Evolutionary conservation across 768 basidiomycete species (phyloP).

Genomic region (Tulasnella calospora): DNA sequence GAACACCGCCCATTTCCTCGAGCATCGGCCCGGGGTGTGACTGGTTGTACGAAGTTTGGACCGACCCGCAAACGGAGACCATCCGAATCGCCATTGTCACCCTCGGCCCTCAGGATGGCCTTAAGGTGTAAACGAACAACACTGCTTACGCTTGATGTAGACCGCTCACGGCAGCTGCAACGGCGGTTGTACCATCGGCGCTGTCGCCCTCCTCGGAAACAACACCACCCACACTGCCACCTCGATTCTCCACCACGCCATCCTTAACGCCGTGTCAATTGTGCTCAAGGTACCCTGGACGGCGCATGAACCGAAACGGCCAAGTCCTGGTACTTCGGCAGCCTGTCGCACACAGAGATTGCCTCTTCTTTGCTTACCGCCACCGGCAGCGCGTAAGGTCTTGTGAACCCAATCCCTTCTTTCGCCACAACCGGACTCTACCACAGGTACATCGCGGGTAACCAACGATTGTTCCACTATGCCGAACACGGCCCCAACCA

Average conservation of each 20-base stretch:
- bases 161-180: slow-evolving; percentile 83
- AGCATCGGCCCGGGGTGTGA: slow-evolving; percentile 95
- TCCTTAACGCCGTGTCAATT: slow-evolving; percentile 75
- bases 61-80: slow-evolving; percentile 57
- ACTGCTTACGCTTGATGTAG: slow-evolving; percentile 68
- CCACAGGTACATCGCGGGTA: slow-evolving; percentile 76
- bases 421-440: slow-evolving; percentile 68
- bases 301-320: slow-evolving; percentile 84
- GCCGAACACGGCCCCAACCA: slow-evolving; percentile 92
- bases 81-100: slow-evolving; percentile 69
- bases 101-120: slow-evolving; percentile 69
- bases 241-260: slow-evolving; percentile 59
- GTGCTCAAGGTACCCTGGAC: slow-evolving; percentile 44
- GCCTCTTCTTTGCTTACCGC: slow-evolving; percentile 73
- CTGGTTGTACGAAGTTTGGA: slow-evolving; percentile 88
- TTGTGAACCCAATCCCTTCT: slow-evolving; percentile 64
- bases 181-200: slow-evolving; percentile 80
- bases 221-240: slow-evolving; percentile 67
- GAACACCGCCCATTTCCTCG: slow-evolving; percentile 90
- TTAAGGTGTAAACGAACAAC: slow-evolving; percentile 47
- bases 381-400: slow-evolving; percentile 76
- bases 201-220: slow-evolving; percentile 85
- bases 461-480: slow-evolving; percentile 79
- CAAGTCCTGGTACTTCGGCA: slow-evolving; percentile 71
- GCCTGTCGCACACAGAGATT: slow-evolving; percentile 87